Evolutionary conservation across 2,329 filamentous ascomycete genomes (phyloP).

Genomic region (Colletotrichum limetticola): DNA sequence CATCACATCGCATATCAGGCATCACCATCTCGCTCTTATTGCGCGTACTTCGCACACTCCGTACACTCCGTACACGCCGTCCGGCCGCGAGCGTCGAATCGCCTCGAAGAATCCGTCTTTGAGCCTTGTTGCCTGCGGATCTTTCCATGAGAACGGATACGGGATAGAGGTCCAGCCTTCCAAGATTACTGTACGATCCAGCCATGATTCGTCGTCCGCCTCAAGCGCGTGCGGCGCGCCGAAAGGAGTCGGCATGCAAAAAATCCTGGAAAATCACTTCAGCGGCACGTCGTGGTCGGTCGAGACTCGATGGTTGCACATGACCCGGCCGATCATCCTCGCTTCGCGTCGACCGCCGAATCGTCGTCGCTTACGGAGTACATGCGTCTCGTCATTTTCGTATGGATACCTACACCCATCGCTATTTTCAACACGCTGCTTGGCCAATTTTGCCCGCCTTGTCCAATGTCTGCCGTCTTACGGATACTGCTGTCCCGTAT

Average conservation of each 20-base stretch:
- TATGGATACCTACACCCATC: not conserved
- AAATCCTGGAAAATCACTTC: not conserved
- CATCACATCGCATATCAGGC: too few relatives aligned
- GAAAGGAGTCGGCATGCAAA: not conserved
- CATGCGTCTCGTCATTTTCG: not conserved
- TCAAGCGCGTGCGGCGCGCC: not conserved
- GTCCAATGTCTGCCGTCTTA: not conserved
- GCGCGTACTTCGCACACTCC: too few relatives aligned
- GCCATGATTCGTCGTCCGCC: not conserved
- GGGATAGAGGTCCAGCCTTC: not conserved
- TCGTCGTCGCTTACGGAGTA: not conserved
- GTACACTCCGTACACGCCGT: not conserved
- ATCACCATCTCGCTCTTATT: too few relatives aligned
- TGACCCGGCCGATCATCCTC: not conserved
- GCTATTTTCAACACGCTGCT: not conserved
- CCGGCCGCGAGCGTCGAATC: not conserved
- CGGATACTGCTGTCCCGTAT: not conserved
- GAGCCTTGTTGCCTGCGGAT: not conserved
- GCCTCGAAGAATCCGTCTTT: not conserved
- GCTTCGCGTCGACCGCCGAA: not conserved
- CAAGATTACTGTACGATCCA: not conserved
- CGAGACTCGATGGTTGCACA: not conserved
- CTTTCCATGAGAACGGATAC: not conserved
- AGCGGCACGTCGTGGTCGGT: not conserved
- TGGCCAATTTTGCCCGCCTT: not conserved